Conservation (phyloP, 2,329 filamentous ascomycete species). For the Diplodia intermedia region DNA sequence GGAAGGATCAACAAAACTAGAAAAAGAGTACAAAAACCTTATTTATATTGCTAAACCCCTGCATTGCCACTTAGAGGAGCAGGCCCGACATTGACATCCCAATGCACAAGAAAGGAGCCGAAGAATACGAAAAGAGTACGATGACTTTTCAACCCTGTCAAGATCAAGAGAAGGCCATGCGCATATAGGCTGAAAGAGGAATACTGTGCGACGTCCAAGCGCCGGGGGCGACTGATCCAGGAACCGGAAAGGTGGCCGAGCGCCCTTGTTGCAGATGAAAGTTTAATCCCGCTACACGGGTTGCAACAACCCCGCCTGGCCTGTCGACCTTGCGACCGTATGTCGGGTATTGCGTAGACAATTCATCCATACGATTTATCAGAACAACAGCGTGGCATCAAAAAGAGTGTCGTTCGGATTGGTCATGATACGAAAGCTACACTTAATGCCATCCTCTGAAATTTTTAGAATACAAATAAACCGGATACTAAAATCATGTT, state of each 20-base stretch:
- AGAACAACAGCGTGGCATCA: background rate
- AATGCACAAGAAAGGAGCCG: no score
- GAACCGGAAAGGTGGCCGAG: background rate
- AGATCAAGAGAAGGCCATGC: background rate
- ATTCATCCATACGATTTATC: no score
- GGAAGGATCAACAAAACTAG: no score
- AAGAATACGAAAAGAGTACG: no score
- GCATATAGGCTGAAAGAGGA: background rate
- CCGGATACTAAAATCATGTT: constrained; percentile 15
- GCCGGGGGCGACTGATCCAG: background rate
- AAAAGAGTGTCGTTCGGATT: constrained; percentile 6
- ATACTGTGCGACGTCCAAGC: background rate
- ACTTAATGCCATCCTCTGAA: constrained; percentile 8
- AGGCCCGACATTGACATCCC: no score
- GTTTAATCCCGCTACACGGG: background rate
- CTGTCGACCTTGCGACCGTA: no score
- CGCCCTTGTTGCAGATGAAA: background rate
- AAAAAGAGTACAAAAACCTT: no score
- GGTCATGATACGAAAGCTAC: background rate
- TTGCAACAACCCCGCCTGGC: background rate
- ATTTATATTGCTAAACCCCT: no score
- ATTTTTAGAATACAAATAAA: background rate
- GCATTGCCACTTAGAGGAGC: no score
- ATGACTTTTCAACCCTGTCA: background rate
- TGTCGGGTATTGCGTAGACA: background rate